phyloP scores from a whole-genome alignment of 345 rosid species.

The Heritiera fomes region DNA sequence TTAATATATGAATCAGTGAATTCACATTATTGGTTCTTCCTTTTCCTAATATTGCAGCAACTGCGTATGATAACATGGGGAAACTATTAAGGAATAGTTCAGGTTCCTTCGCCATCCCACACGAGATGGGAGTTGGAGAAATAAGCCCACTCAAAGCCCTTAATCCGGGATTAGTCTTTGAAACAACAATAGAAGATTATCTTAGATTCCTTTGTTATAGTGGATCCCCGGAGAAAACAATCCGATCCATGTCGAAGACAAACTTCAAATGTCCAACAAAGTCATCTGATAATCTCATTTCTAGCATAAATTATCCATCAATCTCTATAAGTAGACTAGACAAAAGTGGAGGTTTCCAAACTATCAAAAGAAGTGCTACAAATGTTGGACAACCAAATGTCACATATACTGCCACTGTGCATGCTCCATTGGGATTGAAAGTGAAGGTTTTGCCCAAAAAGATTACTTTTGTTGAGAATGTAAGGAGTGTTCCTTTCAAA shows the following conservation, averaged over 20 bases:
- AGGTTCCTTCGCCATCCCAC: conserved; percentile 47
- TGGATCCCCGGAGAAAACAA: conserved; percentile 56
- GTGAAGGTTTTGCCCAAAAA: conserved; percentile 56
- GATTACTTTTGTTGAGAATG: conserved; percentile 38
- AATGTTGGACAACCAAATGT: conserved; percentile 59
- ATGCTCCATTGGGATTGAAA: conserved; percentile 49
- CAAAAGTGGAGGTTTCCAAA: conserved; percentile 24
- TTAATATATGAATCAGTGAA: not conserved
- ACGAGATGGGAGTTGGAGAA: conserved; percentile 74
- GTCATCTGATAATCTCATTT: conserved; percentile 40
- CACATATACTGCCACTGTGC: conserved; percentile 46
- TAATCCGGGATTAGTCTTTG: conserved; percentile 73
- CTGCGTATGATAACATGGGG: conserved; percentile 43
- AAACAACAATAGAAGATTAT: conserved; percentile 53
- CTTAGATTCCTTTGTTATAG: conserved; percentile 59
- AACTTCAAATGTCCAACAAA: conserved; percentile 54
- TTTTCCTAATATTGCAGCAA: conserved; percentile 42
- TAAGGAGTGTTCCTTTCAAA: conserved; percentile 37
- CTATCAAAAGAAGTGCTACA: conserved; percentile 50
- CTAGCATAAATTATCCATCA: conserved; percentile 71
- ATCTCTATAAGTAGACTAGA: conserved; percentile 59
- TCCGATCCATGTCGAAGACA: conserved; percentile 44
- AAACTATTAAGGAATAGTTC: conserved; percentile 51
- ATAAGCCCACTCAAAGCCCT: conserved; percentile 59
- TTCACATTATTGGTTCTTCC: not conserved